Evolutionary conservation across 768 basidiomycete species (phyloP).

Genomic region (Wakefieldia striispora): DNA sequence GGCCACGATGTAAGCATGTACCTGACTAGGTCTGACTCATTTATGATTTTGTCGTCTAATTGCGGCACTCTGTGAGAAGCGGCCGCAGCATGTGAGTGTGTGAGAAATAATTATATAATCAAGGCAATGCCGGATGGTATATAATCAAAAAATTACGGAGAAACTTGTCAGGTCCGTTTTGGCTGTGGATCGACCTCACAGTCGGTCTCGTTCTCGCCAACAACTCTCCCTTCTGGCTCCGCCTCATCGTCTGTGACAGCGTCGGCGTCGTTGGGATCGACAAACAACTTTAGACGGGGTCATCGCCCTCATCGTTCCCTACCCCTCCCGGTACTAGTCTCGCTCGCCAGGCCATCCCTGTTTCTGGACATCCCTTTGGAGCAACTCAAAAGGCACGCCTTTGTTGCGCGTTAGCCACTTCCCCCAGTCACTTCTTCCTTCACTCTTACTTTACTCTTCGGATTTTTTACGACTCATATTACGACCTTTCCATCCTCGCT

Average conservation of each 20-base stretch:
- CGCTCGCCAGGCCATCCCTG: constrained; percentile 20
- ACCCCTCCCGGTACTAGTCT: constrained; percentile 17
- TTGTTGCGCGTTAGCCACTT: constrained; percentile 84
- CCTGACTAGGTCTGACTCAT: too few species aligned
- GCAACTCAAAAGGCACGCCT: constrained; percentile 83
- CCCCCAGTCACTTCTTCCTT: constrained; percentile 26
- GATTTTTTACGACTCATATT: constrained; percentile 62
- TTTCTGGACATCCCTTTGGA: constrained; percentile 32
- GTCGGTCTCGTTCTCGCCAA: constrained; percentile 43
- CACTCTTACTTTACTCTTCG: constrained; percentile 31
- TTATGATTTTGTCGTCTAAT: too few species aligned
- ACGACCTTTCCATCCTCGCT: constrained; percentile 53
- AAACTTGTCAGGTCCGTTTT: constrained; percentile 27
- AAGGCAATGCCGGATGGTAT: constrained; percentile 10
- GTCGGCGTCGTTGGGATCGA: constrained; percentile 43
- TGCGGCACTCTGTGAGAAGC: constrained; percentile 10
- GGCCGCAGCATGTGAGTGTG: constrained; percentile 2
- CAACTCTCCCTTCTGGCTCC: constrained; percentile 29
- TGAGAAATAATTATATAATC: constrained; percentile 30
- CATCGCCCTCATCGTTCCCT: constrained; percentile 23
- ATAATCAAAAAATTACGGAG: constrained; percentile 23
- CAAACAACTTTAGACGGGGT: constrained; percentile 27
- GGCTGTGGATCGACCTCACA: constrained; percentile 46
- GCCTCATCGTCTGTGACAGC: constrained; percentile 41
- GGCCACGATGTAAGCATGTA: constrained; percentile 23